Base-by-base conservation (phyloP, 2,329 filamentous ascomycete species). In the Microdochium nivale region DNA sequence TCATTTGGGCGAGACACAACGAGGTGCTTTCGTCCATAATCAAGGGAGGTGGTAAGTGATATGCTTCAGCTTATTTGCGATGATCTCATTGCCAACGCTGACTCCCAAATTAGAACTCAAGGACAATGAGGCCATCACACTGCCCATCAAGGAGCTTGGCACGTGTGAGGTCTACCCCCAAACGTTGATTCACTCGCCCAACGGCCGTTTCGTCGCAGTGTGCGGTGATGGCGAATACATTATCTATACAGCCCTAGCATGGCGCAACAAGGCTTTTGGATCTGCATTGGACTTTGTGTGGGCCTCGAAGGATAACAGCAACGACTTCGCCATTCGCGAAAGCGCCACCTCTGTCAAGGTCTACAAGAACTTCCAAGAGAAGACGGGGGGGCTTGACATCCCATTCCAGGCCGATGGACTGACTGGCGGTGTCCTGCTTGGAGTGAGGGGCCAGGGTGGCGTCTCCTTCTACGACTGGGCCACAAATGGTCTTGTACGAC, bases 141-240 rank as follows among this genome's bases (percentile, higher is more conserved):
- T 99, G 3, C 86, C 91, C 2, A 90, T 88, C 49, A 99, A 99
- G 73, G 94, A 99, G 57, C 82, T 99, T 47, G 94, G 94, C 33
- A 94, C 88, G 33, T 97, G 92, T 66, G 94, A 99, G 72, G 86
- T 99, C 44, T 99, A 96, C 69, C 94, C 94, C 1, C 91, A 96
- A 65, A 95, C 90, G 0, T 79, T 99, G 49, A 81, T 90, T 33
- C 94, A 99, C 73, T 96, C 91, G n/a, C 89, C 94, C 33, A 99
- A 99, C 61, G 90, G 90, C 49, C 84, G 90, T 54, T 94, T 94
- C 59, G 88, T 94, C 48, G 69, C 76, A 19, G 76, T 79, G 48
- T 97, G 92, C 59, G 94, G 94, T 58, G 94, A 99, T 66, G 94
- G 94, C 56, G 94, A 99, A 70, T 99, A 96, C 73, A 97, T 97